phyloP scores from a whole-genome alignment of 306 rosid genomes.

The Inga leiocalycina region DNA sequence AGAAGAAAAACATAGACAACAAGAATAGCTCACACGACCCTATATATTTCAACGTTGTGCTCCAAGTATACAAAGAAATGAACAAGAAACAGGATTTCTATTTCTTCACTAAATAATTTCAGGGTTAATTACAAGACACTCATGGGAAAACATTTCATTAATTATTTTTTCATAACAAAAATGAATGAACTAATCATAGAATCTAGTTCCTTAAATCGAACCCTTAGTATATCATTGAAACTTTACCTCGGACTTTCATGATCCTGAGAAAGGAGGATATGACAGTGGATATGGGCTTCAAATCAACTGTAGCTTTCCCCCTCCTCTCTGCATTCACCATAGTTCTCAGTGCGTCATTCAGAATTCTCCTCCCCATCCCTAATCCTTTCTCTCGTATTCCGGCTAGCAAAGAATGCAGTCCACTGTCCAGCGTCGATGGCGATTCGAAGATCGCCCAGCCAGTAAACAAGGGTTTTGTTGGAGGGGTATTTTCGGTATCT shows the following conservation, averaged over 20 bases:
- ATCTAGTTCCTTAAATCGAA: neutral
- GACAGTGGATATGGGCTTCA: conserved; percentile 70
- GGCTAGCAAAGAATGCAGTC: neutral
- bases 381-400: neutral
- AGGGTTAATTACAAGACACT: neutral
- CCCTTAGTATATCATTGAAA: neutral
- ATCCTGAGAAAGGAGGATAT: conserved; percentile 80
- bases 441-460: neutral
- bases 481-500: neutral
- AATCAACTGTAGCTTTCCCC: conserved; percentile 57
- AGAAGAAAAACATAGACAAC: neutral
- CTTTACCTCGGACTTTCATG: conserved; percentile 81
- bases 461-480: neutral
- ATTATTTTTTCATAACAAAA: neutral
- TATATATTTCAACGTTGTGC: neutral
- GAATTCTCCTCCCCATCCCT: conserved; percentile 64
- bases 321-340: conserved; percentile 70
- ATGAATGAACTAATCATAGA: neutral
- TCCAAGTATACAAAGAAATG: neutral
- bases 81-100: neutral
- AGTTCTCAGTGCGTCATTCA: conserved; percentile 63
- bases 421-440: neutral
- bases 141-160: neutral
- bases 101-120: neutral
- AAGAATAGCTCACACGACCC: neutral